Conservation (phyloP, 768 basidiomycete genomes). For the Naematelia aurantialba region DNA sequence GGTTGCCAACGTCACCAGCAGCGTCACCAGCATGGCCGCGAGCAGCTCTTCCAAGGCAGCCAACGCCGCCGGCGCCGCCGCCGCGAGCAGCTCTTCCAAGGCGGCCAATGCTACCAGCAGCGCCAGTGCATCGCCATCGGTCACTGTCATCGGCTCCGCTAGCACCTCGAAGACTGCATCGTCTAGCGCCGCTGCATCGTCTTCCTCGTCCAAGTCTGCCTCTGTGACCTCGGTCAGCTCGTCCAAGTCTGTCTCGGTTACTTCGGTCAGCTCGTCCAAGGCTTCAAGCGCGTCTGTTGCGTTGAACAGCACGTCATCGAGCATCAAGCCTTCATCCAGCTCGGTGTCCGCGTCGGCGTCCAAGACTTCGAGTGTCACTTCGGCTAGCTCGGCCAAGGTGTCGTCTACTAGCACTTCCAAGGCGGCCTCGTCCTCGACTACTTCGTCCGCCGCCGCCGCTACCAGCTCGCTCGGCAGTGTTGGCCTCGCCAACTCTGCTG, state of each 20-base stretch:
- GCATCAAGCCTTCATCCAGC: conserved; percentile 3
- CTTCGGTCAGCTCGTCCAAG: neutral
- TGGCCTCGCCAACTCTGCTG: neutral
- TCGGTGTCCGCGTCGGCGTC: no score
- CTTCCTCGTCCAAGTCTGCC: conserved; percentile 8
- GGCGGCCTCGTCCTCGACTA: neutral
- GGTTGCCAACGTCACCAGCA: conserved; percentile 2
- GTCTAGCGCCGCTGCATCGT: no score
- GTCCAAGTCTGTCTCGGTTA: neutral
- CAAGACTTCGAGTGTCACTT: neutral
- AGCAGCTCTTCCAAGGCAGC: neutral
- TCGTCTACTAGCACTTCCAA: neutral
- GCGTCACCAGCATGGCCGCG: conserved; percentile 1
- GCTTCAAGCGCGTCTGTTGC: conserved; percentile 7
- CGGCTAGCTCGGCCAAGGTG: neutral
- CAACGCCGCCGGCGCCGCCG: neutral
- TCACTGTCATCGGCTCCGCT: neutral
- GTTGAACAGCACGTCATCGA: no score
- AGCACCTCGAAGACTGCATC: neutral
- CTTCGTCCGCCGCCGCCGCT: conserved; percentile 6
- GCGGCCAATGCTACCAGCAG: neutral
- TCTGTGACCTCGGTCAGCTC: neutral
- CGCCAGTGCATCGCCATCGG: neutral
- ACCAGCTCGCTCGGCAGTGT: conserved; percentile 1
- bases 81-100: neutral